A percentile compares a stretch with the other conserved stretches of the same genome.
Conservation (phyloP, 2,329 filamentous ascomycete species). For the Phyllosticta citriasiana region DNA sequence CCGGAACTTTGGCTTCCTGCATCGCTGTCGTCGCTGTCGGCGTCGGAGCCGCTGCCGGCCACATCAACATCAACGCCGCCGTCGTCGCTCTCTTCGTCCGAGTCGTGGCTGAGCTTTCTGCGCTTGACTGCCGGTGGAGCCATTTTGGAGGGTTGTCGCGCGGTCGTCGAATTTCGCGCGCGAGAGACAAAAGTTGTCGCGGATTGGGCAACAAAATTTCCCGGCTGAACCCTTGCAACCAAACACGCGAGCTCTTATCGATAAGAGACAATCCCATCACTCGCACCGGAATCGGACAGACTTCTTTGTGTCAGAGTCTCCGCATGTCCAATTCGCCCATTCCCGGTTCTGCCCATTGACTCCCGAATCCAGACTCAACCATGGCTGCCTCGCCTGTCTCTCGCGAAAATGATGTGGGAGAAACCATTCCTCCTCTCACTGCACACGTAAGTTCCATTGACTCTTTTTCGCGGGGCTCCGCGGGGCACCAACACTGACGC, state of each 20-base stretch:
- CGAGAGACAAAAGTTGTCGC: not conserved
- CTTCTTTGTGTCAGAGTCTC: conserved; percentile 6
- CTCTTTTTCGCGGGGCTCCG: not conserved
- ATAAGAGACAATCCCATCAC: conserved; percentile 3
- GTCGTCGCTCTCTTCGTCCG: conserved; percentile 19
- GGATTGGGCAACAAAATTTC: conserved; percentile 7
- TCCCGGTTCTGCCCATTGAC: not conserved
- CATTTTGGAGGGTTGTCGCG: conserved; percentile 17
- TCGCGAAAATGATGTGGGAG: conserved; percentile 27
- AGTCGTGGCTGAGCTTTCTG: conserved; percentile 36
- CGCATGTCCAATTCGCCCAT: not conserved
- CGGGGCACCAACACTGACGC: not conserved
- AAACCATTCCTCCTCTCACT: conserved; percentile 29
- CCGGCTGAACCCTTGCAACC: not conserved
- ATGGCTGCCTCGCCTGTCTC: conserved; percentile 19
- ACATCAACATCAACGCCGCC: conserved; percentile 12
- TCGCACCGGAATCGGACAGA: conserved; percentile 6
- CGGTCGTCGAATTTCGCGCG: not conserved
- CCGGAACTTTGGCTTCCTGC: conserved; percentile 3
- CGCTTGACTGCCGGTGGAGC: conserved; percentile 32
- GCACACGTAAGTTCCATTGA: conserved; percentile 26
- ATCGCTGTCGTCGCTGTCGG: conserved; percentile 11
- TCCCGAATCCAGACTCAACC: not conserved
- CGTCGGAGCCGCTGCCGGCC: not conserved
- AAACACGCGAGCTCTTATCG: conserved; percentile 5